Base-by-base conservation (phyloP, 2,329 filamentous ascomycete species). In the Pseudogymnoascus destructans region DNA sequence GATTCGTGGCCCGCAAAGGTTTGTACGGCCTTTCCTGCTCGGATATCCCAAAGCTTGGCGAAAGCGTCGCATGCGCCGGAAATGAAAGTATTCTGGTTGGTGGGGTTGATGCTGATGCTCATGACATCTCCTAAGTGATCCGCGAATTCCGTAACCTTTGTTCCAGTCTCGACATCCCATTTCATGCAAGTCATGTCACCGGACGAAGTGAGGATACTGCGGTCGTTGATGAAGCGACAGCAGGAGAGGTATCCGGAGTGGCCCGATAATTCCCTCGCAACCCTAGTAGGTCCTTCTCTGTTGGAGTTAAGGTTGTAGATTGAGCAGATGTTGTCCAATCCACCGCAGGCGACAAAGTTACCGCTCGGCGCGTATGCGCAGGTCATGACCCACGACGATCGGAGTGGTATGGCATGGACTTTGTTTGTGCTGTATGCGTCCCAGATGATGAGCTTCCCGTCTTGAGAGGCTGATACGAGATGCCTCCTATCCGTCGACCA, bases 171-270 rank as follows among this genome's bases (percentile, higher is more conserved):
- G 64, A 98, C 92, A 76, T 98, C 93, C 93, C 93, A 98, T 70
- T 97, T 88, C 86, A 97, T 96, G 73, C 93, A 98, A 57, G 93
- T 98, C 93, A 98, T 98, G 71, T 98, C 93, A 63, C 93, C 93
- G 2, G 93, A 98, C 0, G 93, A 97, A 61, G 93, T 98, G 64
- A 98, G 83, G 69, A 98, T 97, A 70, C 89, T 90, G 69, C 93
- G 86, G 76, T 98, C 93, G 72, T 95, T 97, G 77, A 97, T 95
- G 74, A 98, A 98, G 64, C 93, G 87, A 73, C 93, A 97, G 86
- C 93, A 98, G 19, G 90, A 95, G 46, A 98, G 82, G 70, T 98
- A 98, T 56, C 93, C 93, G 46, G 92, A 95, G 72, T 98, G 93
- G 42, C 93, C 93, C 30, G 93, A 97, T 55, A 98, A 79, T 74